phyloP scores from a whole-genome alignment of 352 stramenopile species.

The Pythium pyrilobum region DNA sequence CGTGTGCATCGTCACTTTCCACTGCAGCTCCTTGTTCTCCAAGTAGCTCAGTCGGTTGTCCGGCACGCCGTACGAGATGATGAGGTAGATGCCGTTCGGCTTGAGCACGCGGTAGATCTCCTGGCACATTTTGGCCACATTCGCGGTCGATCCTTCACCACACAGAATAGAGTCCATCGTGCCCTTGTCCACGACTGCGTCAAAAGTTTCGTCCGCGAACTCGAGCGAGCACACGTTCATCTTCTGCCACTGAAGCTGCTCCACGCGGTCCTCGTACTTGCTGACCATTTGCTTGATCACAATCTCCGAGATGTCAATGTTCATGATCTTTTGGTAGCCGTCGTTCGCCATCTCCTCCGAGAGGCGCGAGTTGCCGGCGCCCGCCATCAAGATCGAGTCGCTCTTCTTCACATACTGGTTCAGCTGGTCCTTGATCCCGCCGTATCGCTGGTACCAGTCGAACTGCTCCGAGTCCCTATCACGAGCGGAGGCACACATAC shows the following conservation, averaged over 20 bases:
- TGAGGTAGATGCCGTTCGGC: conserved; percentile 92
- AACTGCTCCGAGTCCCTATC: conserved; percentile 90
- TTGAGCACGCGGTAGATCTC: conserved; percentile 94
- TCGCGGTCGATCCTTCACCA: conserved; percentile 92
- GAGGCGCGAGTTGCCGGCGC: conserved; percentile 91
- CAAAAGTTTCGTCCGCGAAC: conserved; percentile 93
- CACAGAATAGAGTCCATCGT: conserved; percentile 96
- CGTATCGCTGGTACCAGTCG: conserved; percentile 93
- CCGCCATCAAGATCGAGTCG: conserved; percentile 90
- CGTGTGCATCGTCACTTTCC: conserved; percentile 94
- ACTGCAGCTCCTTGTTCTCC: conserved; percentile 94
- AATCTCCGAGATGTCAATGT: conserved; percentile 94
- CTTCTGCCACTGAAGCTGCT: conserved; percentile 90
- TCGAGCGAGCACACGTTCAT: conserved; percentile 95
- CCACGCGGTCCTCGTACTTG: conserved; percentile 90
- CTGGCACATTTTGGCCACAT: conserved; percentile 95
- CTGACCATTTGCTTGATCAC: conserved; percentile 93
- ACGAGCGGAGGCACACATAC: neutral
- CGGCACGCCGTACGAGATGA: conserved; percentile 94
- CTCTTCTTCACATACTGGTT: conserved; percentile 93
- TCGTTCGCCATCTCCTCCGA: conserved; percentile 96
- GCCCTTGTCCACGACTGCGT: conserved; percentile 93
- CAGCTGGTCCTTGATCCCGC: conserved; percentile 86
- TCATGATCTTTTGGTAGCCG: conserved; percentile 93
- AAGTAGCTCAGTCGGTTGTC: conserved; percentile 96